Evolutionary conservation across 495 filamentous ascomycete species (phyloP).

Genomic region (Aspergillus asperescens): DNA sequence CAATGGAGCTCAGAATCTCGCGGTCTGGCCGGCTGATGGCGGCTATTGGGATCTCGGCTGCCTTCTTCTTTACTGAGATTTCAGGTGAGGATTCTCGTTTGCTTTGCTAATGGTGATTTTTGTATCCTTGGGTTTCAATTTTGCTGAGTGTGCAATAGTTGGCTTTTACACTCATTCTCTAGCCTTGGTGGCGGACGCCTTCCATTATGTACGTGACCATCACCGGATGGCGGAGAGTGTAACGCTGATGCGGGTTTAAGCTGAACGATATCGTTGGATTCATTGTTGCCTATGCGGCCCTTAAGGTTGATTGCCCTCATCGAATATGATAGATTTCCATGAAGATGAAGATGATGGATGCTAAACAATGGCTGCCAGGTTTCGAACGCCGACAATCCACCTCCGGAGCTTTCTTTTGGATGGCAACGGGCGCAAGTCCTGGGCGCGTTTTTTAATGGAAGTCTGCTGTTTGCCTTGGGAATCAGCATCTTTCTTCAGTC

Average conservation of each 20-base stretch:
- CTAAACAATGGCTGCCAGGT: constrained; percentile 18
- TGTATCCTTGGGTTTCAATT: background rate
- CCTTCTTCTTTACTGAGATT: constrained; percentile 49
- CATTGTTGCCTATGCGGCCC: constrained; percentile 76
- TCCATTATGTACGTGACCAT: constrained; percentile 69
- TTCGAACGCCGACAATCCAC: constrained; percentile 25
- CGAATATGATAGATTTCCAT: background rate
- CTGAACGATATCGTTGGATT: constrained; percentile 89
- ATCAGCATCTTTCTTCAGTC: constrained; percentile 91
- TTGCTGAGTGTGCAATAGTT: constrained; percentile 30
- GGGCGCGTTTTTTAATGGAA: constrained; percentile 86
- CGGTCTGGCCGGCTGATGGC: constrained; percentile 37
- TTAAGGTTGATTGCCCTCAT: constrained; percentile 52
- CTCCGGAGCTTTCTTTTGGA: constrained; percentile 42
- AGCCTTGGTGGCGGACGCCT: constrained; percentile 85
- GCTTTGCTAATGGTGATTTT: background rate
- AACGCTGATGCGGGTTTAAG: no score
- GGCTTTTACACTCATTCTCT: constrained; percentile 80
- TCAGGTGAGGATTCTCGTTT: constrained; percentile 30
- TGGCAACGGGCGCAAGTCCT: constrained; percentile 87
- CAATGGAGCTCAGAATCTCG: constrained; percentile 29
- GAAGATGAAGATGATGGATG: no score
- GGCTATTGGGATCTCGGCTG: constrained; percentile 47
- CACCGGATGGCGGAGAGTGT: no score
- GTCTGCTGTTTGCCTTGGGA: constrained; percentile 85